Conservation (phyloP, 495 filamentous ascomycete genomes). For the Trichoderma reesei region DNA sequence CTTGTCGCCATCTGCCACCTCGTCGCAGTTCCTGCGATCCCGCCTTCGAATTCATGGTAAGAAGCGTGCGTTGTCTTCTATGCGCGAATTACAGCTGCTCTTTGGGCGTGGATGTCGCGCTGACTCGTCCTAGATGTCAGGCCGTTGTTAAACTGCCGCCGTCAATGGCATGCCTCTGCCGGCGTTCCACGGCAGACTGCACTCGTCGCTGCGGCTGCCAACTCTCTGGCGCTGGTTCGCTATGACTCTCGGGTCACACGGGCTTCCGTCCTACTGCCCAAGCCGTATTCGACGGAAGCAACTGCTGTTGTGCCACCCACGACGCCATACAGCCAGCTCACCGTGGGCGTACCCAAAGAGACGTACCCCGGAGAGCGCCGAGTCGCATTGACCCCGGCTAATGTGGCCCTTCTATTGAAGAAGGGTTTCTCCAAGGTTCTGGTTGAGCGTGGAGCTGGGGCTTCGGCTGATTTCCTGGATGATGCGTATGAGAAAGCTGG, state of each 20-base stretch:
- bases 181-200: constrained; percentile 10
- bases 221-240: constrained; percentile 23
- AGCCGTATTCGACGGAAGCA: constrained; percentile 25
- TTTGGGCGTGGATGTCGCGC: too few species aligned
- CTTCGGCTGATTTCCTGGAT: constrained; percentile 60
- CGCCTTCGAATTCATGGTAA: not conserved
- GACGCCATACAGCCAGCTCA: constrained; percentile 55
- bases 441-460: constrained; percentile 66
- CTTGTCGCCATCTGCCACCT: not conserved
- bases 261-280: constrained; percentile 8
- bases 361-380: constrained; percentile 62
- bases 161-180: constrained; percentile 24
- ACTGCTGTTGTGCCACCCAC: constrained; percentile 35
- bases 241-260: constrained; percentile 23
- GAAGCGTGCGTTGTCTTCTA: not conserved
- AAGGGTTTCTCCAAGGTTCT: constrained; percentile 68
- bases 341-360: constrained; percentile 63
- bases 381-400: constrained; percentile 71
- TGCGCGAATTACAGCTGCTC: not conserved
- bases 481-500: constrained; percentile 62
- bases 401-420: constrained; percentile 64
- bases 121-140: not conserved
- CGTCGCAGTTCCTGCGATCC: not conserved
- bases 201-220: constrained; percentile 13
- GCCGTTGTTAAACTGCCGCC: constrained; percentile 16